These are phyloP conservation scores for Pythium angustatum DNA, from an alignment of 352 stramenopile genomes.

Conservation along the genomic window DNA sequence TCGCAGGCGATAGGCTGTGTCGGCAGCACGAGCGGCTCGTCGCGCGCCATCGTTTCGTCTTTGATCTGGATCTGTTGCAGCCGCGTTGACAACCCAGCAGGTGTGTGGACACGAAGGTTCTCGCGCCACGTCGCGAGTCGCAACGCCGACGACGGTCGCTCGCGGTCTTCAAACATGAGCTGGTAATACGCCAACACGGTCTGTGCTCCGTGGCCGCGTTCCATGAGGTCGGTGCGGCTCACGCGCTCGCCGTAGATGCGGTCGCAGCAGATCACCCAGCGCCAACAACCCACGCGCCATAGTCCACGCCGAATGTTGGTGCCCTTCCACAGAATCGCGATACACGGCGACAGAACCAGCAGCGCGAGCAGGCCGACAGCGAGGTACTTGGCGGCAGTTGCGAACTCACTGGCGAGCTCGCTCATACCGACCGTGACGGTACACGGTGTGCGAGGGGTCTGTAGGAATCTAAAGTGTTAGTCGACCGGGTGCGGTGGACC, in stretches of 20 bases:
- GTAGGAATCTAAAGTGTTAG: no score
- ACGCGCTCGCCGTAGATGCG: conserved; percentile 35
- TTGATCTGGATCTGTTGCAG: conserved; percentile 6
- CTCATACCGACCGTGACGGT: neutral
- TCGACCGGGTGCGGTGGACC: no score
- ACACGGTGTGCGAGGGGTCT: neutral
- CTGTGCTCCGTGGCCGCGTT: conserved; percentile 29
- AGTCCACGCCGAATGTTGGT: conserved; percentile 32
- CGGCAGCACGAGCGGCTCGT: conserved; percentile 1
- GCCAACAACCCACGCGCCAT: conserved; percentile 32
- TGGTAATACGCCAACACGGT: conserved; percentile 59
- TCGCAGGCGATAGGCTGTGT: neutral
- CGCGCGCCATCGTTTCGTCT: neutral
- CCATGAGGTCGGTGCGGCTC: conserved; percentile 40
- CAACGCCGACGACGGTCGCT: neutral
- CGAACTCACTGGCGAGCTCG: neutral
- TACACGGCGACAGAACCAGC: conserved; percentile 41
- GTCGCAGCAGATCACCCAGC: conserved; percentile 41
- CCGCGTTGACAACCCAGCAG: neutral
- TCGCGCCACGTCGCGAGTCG: conserved; percentile 13
- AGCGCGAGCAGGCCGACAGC: conserved; percentile 49
- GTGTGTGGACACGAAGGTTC: neutral
- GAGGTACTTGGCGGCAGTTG: conserved; percentile 31
- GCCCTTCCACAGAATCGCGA: conserved; percentile 54
- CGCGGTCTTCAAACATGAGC: neutral